Evolutionary conservation across 768 basidiomycete species (phyloP).

Genomic region (Kondoa malvinella): DNA sequence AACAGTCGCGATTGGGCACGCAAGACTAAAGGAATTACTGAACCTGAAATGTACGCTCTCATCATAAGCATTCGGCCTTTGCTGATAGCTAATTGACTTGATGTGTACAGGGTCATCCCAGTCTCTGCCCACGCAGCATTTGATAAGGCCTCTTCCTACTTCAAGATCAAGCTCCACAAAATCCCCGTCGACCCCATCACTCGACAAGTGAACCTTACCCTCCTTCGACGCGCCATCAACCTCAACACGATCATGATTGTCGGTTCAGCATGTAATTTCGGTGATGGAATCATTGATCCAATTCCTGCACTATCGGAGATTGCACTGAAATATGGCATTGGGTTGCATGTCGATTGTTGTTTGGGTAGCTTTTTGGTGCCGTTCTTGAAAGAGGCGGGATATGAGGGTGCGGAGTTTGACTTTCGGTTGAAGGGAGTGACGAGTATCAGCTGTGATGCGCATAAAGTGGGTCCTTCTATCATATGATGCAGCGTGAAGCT

Average conservation of each 20-base stretch:
- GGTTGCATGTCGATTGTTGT: conserved; percentile 88
- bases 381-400: conserved; percentile 51
- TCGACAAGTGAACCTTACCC: conserved; percentile 58
- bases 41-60: conserved; percentile 71
- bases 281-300: conserved; percentile 36
- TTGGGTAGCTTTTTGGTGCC: conserved; percentile 74
- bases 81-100: not conserved
- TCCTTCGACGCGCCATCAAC: conserved; percentile 73
- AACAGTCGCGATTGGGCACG: conserved; percentile 62
- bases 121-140: conserved; percentile 83
- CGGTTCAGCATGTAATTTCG: conserved; percentile 60
- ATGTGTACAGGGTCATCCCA: conserved; percentile 50
- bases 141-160: conserved; percentile 69
- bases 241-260: conserved; percentile 78
- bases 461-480: conserved; percentile 39
- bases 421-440: conserved; percentile 83
- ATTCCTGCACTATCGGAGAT: conserved; percentile 61
- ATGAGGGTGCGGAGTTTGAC: conserved; percentile 47
- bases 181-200: conserved; percentile 64
- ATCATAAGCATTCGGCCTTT: conserved; percentile 33
- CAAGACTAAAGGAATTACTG: conserved; percentile 64
- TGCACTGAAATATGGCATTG: conserved; percentile 56
- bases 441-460: conserved; percentile 86
- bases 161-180: conserved; percentile 72
- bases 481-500: conserved; percentile 10